These are phyloP conservation scores for Xylaria sp. DNA, from an alignment of 2,329 filamentous ascomycete species.

Conservation along the genomic window DNA sequence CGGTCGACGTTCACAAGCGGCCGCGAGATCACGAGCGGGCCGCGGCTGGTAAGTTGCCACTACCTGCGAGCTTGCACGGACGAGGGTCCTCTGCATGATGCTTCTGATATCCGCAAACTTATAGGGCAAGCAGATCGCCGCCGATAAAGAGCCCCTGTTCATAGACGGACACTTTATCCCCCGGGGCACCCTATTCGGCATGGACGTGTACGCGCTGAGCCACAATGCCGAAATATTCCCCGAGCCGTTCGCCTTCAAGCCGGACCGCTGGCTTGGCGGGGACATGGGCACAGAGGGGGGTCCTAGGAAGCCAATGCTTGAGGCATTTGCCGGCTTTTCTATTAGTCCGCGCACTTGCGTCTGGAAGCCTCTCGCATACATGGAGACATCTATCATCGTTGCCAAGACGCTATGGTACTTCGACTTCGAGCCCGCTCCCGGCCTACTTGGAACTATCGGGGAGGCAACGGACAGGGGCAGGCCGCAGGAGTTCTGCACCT, in stretches of 20 bases:
- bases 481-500: conserved; percentile 23
- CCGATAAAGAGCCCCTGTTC: not conserved
- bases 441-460: conserved; percentile 8
- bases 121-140: not conserved
- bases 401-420: conserved; percentile 28
- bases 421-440: conserved; percentile 18
- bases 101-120: not conserved
- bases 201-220: not conserved
- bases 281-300: not conserved
- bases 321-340: conserved; percentile 20
- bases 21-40: not conserved
- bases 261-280: not conserved
- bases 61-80: not conserved
- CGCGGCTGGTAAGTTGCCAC: not conserved
- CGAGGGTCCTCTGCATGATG: not conserved
- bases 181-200: not conserved
- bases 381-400: conserved; percentile 1
- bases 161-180: not conserved
- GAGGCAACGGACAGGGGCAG: conserved; percentile 9
- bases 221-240: not conserved
- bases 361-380: conserved; percentile 30
- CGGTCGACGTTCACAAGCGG: not conserved
- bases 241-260: not conserved
- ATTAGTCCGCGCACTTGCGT: conserved; percentile 11
- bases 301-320: not conserved